Evolutionary conservation across 805 yeast species (phyloP), one percentile per base, ranked within the genome.

Genomic region (Metschnikowia borealis): DNA sequence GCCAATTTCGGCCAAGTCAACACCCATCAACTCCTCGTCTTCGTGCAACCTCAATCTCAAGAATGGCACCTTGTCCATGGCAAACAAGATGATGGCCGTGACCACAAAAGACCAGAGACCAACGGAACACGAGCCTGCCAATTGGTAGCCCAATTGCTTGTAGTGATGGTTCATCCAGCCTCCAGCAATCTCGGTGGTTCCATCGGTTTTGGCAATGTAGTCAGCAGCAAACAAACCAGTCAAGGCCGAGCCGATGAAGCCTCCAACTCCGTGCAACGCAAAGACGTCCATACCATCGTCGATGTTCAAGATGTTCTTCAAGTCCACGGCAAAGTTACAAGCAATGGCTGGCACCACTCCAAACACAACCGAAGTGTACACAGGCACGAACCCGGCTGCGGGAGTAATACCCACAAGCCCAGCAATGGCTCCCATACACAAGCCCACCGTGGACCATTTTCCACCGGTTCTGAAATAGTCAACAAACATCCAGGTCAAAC

Each of bases 221-320:
- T 87, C 88, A 46, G 95, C 89, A 26, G 98, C 96, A 67, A 92
- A 92, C 56, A 92, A 75, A 65, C 96, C 98, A 21, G 97, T 92
- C 68, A 90, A 67, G 20, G 86, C 73, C 26, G 89, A 82, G 47
- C 98, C 98, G 56, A 80, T 73, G 61, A 85, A 80, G 48, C 97
- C 97, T 68, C 97, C 98, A 55, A 91, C 84, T 61, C 96, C 97
- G 70, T 92, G 97, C 48, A 91, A 74, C 33, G 97, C 88, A 72
- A 87, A 92, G 44, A 90, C 96, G 68, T 91, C 97, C 77, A 91
- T 78, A 73, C 97, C 96, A 67, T 92, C 98, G 68, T 92, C 98
- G 56, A 92, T 86, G 50, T 78, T 79, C 54, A 92, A 65, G 52
- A 81, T 48, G 58, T 76, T 71, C 75, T 91, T 90, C 60, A 89